Evolutionary conservation across 345 rosid genomes (phyloP).

Genomic region (Pistacia integerrima): DNA sequence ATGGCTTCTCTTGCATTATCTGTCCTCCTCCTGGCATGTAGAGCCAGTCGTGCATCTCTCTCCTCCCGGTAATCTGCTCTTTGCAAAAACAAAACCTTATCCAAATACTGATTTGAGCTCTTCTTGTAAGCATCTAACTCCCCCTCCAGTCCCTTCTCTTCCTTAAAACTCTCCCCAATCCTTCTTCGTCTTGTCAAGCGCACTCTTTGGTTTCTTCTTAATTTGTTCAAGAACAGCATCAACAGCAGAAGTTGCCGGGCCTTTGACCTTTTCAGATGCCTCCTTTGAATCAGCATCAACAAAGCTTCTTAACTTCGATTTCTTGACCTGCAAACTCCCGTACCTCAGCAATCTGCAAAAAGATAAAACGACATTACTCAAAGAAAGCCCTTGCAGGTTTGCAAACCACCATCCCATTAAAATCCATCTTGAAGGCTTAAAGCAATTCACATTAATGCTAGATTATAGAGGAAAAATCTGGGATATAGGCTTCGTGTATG

Average conservation of each 20-base stretch:
- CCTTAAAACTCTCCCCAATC: constrained; percentile 98
- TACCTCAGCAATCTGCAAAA: constrained; percentile 67
- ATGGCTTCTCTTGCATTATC: constrained; percentile 57
- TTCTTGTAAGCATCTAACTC: constrained; percentile 91
- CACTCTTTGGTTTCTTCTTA: constrained; percentile 89
- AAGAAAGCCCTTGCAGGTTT: not conserved
- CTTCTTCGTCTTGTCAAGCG: constrained; percentile 86
- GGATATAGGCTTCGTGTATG: not conserved
- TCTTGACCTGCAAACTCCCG: constrained; percentile 91
- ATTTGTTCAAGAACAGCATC: constrained; percentile 92
- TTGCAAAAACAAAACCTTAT: constrained; percentile 79
- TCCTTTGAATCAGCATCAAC: constrained; percentile 81
- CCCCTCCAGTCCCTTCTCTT: constrained; percentile 80
- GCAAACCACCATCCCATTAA: not conserved
- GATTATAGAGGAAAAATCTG: not conserved
- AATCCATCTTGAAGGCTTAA: not conserved
- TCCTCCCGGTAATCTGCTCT: constrained; percentile 89
- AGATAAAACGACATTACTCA: not conserved
- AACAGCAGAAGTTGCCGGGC: constrained; percentile 63
- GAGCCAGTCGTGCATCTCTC: constrained; percentile 85
- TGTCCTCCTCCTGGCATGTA: constrained; percentile 65
- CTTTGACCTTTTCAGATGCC: constrained; percentile 65
- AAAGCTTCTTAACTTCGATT: constrained; percentile 60
- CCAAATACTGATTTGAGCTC: constrained; percentile 90
- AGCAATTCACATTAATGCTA: not conserved